Percentiles rank a stretch among this genome's conserved stretches.
phyloP scores from a whole-genome alignment of 2,329 filamentous ascomycete species.

The Penicillium janthinellum region DNA sequence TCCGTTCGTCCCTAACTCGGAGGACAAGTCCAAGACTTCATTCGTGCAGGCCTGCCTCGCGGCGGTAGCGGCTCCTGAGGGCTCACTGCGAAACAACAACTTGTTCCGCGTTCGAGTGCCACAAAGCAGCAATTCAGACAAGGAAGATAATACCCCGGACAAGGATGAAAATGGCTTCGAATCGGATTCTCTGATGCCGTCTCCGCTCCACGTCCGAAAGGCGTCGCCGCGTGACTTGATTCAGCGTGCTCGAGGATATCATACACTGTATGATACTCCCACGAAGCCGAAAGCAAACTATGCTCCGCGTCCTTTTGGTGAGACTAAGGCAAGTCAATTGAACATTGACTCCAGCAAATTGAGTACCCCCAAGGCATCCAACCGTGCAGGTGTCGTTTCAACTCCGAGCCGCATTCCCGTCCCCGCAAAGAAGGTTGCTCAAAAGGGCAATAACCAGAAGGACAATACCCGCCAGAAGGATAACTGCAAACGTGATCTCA shows the following conservation, averaged over 20 bases:
- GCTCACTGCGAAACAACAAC: background rate
- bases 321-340: constrained; percentile 15
- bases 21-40: background rate
- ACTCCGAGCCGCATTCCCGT: background rate
- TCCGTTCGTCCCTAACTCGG: constrained; percentile 28
- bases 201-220: constrained; percentile 33
- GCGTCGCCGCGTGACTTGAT: background rate
- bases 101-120: constrained; percentile 1
- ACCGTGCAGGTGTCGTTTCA: background rate
- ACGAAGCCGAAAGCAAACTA: constrained; percentile 13
- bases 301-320: constrained; percentile 25
- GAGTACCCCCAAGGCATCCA: too few relatives aligned
- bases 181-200: constrained; percentile 23
- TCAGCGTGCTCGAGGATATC: background rate
- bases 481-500: background rate
- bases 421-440: background rate
- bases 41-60: constrained; percentile 10
- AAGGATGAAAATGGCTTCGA: constrained; percentile 5
- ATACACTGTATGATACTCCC: background rate
- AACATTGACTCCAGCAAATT: constrained; percentile 1
- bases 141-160: background rate
- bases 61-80: constrained; percentile 6
- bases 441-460: background rate
- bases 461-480: too few relatives aligned
- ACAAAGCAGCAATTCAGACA: background rate